Conservation (phyloP, 345 rosid genomes). For the Eucalyptus erythrocorys region DNA sequence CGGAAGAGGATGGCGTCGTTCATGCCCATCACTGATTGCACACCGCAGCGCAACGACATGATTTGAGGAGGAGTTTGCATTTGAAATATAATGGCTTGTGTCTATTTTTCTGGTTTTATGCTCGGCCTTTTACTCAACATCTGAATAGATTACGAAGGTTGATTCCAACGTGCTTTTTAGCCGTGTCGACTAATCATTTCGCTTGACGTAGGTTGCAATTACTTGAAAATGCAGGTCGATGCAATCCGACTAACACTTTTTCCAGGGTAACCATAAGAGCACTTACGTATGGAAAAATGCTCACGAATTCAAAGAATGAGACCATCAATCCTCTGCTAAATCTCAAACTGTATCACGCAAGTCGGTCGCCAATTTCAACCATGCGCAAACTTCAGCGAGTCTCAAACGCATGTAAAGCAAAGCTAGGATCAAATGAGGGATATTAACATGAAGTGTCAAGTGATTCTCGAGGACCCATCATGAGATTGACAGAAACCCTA, state of each 20-base stretch:
- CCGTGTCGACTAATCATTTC: neutral
- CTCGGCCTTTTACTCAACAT: neutral
- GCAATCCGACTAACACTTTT: neutral
- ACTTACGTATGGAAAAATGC: neutral
- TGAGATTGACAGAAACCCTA: neutral
- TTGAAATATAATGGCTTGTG: neutral
- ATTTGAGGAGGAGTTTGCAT: neutral
- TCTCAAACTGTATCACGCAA: neutral
- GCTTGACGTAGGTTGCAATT: neutral
- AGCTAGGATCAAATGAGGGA: neutral
- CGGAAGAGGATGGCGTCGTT: neutral
- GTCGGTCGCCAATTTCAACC: neutral
- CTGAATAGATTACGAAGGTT: neutral
- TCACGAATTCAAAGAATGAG: neutral
- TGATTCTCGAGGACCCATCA: neutral
- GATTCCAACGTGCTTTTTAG: neutral
- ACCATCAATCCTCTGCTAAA: neutral
- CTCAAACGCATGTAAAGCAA: neutral
- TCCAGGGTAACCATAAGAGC: neutral
- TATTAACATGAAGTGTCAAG: neutral
- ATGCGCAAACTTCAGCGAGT: neutral
- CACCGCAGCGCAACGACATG: neutral
- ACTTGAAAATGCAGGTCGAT: neutral
- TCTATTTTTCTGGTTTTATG: neutral
- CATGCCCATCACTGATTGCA: neutral